phyloP scores from a whole-genome alignment of 164 flowering plant genomes.

The Liquidambar formosana region DNA sequence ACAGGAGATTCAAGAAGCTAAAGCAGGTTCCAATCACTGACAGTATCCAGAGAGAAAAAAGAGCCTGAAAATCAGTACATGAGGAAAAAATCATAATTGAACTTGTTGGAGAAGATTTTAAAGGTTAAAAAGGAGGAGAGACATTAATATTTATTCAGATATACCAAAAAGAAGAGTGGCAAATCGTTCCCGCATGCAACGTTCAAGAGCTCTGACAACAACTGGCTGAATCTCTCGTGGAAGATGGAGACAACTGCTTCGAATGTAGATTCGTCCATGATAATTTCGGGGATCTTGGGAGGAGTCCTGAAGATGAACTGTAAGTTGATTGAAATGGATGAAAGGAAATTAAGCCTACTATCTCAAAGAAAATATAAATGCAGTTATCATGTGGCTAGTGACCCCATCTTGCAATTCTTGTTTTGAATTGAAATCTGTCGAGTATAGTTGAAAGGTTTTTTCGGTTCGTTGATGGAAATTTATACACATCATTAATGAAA shows the following conservation, averaged over 20 bases:
- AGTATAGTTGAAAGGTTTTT: too few relatives aligned
- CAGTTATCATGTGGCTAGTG: too few relatives aligned
- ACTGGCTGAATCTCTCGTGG: constrained; percentile 38
- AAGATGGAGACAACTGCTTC: constrained; percentile 32
- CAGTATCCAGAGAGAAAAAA: constrained; percentile 47
- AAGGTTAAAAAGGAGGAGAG: too few relatives aligned
- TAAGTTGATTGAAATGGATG: not conserved
- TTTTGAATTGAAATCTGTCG: too few relatives aligned
- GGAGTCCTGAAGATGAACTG: constrained; percentile 40
- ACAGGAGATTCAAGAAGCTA: constrained; percentile 59
- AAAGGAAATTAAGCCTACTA: not conserved
- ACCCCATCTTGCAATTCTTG: too few relatives aligned
- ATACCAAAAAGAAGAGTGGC: constrained; percentile 49
- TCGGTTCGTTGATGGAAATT: too few relatives aligned
- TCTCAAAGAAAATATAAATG: too few relatives aligned
- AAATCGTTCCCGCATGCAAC: constrained; percentile 61
- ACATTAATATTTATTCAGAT: too few relatives aligned
- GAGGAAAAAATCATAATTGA: not conserved
- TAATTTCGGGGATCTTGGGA: constrained; percentile 46
- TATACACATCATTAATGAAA: too few relatives aligned
- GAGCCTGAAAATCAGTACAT: constrained; percentile 31
- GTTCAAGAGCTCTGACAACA: constrained; percentile 30
- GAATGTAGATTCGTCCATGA: constrained; percentile 42
- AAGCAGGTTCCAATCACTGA: constrained; percentile 59
- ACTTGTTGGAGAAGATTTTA: not conserved